Conservation (phyloP, 148 eudicot species). For the Amaranthus hypochondriacus region DNA sequence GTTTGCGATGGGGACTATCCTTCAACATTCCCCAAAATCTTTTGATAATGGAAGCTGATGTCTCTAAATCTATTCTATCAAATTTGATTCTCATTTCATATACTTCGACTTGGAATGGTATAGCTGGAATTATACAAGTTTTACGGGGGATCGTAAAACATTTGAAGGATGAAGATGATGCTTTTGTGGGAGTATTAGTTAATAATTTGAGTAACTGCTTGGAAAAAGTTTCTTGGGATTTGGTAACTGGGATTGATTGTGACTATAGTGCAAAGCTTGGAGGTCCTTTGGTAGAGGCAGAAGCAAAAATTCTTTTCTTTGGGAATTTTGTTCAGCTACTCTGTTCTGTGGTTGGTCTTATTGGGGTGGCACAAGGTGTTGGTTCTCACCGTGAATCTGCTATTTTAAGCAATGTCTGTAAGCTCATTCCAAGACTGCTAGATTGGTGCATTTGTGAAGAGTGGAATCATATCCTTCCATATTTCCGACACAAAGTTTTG, state of each 20-base stretch:
- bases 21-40: constrained; percentile 27
- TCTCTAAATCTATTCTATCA: constrained; percentile 20
- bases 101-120: constrained; percentile 46
- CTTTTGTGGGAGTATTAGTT: constrained; percentile 30
- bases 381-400: constrained; percentile 20
- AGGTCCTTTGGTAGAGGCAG: constrained; percentile 20
- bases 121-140: constrained; percentile 46
- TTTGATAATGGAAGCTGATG: constrained; percentile 17
- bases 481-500: constrained; percentile 81
- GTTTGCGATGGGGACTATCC: constrained; percentile 35
- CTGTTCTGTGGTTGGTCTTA: constrained; percentile 49
- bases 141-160: constrained; percentile 50
- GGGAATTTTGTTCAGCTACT: constrained; percentile 69
- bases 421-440: constrained; percentile 47
- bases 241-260: constrained; percentile 25
- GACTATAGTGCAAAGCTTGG: constrained; percentile 13
- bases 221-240: constrained; percentile 49
- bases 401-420: constrained; percentile 33
- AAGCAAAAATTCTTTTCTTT: constrained; percentile 34
- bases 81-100: constrained; percentile 23
- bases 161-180: constrained; percentile 44
- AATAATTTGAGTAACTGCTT: constrained; percentile 31
- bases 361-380: constrained; percentile 22
- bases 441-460: constrained; percentile 44
- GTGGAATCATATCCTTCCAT: constrained; percentile 39